These are phyloP conservation scores for Neopestalotiopsis sp. DNA, from an alignment of 2,329 filamentous ascomycete species.

Conservation along the genomic window DNA sequence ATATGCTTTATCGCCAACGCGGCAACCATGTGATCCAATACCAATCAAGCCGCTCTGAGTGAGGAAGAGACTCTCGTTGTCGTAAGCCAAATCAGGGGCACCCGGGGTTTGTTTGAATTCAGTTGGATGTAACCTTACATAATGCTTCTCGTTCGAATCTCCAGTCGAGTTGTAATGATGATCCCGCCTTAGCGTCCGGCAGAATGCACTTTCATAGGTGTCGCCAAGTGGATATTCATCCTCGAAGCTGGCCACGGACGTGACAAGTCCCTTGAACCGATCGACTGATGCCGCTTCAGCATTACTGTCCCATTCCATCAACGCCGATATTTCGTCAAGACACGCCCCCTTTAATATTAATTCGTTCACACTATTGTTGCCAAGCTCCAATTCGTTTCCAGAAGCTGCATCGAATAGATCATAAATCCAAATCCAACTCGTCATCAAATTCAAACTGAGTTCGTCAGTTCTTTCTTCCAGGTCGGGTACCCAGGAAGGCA, in stretches of 20 bases:
- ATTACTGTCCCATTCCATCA: neutral
- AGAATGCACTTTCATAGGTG: neutral
- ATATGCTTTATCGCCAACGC: too few relatives aligned
- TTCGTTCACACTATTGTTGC: neutral
- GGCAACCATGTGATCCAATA: too few relatives aligned
- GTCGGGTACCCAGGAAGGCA: neutral
- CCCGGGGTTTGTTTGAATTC: too few relatives aligned
- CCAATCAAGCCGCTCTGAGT: too few relatives aligned
- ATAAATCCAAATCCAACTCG: neutral
- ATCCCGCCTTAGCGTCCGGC: too few relatives aligned
- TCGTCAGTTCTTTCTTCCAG: neutral
- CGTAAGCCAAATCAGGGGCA: too few relatives aligned
- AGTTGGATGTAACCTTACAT: too few relatives aligned
- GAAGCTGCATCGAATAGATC: neutral
- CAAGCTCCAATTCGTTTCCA: neutral
- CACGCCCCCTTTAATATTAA: neutral
- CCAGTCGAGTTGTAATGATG: too few relatives aligned
- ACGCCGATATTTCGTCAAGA: neutral
- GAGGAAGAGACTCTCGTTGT: too few relatives aligned
- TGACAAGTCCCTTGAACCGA: neutral
- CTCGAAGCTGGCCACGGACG: neutral
- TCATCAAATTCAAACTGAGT: fast-evolving
- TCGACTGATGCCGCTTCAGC: neutral
- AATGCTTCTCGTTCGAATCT: too few relatives aligned
- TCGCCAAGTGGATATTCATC: neutral